These are phyloP conservation scores for Thelonectria discophora DNA, from an alignment of 2,329 filamentous ascomycete genomes.

Conservation along the genomic window DNA sequence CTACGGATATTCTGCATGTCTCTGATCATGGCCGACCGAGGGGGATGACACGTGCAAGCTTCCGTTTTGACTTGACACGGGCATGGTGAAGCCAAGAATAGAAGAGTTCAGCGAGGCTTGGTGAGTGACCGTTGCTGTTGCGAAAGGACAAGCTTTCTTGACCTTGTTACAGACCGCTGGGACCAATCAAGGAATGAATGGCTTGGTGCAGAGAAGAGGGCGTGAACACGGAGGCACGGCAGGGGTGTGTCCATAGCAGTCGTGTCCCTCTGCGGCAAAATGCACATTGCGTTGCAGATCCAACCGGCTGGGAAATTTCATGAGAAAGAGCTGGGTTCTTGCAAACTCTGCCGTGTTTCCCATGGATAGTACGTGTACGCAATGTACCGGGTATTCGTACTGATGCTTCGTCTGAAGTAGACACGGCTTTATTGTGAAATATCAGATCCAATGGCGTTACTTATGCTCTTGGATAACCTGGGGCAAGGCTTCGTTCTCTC, in stretches of 20 bases:
- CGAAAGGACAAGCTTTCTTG: conserved; percentile 16
- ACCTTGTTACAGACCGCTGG: conserved; percentile 1
- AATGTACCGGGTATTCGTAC: no score
- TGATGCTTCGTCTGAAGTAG: neutral
- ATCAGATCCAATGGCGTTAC: no score
- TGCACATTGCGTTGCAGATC: neutral
- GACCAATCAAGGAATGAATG: conserved; percentile 1
- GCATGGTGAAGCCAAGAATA: neutral
- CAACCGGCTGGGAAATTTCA: neutral
- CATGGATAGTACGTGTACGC: neutral
- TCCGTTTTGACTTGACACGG: neutral
- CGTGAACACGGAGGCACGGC: neutral
- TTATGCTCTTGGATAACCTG: no score
- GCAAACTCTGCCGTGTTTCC: neutral
- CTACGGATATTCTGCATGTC: neutral
- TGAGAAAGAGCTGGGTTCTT: conserved; percentile 1
- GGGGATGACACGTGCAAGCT: neutral
- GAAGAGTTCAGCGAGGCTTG: neutral
- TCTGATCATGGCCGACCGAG: neutral
- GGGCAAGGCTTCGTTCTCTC: neutral
- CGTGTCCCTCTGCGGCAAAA: conserved; percentile 6
- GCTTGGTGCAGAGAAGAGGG: conserved; percentile 8
- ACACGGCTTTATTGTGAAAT: neutral
- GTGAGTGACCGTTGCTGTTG: neutral
- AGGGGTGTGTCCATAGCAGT: conserved; percentile 17